A percentile compares a stretch with the other conserved stretches of the same genome.
Conservation (phyloP, 306 rosid species). For the Trifolium pratense region DNA sequence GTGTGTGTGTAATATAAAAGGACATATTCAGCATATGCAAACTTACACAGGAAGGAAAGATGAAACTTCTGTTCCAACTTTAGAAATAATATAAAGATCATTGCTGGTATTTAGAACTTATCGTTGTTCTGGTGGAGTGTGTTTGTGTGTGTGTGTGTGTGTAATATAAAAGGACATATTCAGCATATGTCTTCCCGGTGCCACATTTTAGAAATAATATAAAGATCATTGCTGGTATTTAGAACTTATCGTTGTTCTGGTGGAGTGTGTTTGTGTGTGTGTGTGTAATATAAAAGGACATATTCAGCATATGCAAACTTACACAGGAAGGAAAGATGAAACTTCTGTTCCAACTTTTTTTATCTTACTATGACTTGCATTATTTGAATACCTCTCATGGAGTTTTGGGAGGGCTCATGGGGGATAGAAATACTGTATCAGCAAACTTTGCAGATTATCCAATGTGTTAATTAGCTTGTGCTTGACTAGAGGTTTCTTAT, state of each 20-base stretch:
- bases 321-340: constrained; percentile 5
- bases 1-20: neutral
- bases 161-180: neutral
- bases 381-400: constrained; percentile 1
- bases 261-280: neutral
- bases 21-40: neutral
- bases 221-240: constrained; percentile 4
- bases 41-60: constrained; percentile 1
- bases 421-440: neutral
- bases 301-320: neutral
- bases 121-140: constrained; percentile 1
- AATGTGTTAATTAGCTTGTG: constrained; percentile 10
- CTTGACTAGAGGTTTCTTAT: constrained; percentile 16
- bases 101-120: constrained; percentile 16
- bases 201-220: constrained; percentile 6
- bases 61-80: constrained; percentile 13
- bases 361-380: constrained; percentile 23
- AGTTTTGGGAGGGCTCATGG: constrained; percentile 17
- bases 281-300: neutral
- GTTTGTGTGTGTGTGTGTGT: neutral
- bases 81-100: neutral
- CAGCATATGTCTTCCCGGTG: constrained; percentile 10
- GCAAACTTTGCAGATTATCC: constrained; percentile 10
- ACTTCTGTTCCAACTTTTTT: neutral
- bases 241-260: constrained; percentile 12